A percentile compares a stretch with the other conserved stretches of the same genome.
Conservation (phyloP, 192 early-diverging fungal species). For the Jimgerdemannia flammicorona region DNA sequence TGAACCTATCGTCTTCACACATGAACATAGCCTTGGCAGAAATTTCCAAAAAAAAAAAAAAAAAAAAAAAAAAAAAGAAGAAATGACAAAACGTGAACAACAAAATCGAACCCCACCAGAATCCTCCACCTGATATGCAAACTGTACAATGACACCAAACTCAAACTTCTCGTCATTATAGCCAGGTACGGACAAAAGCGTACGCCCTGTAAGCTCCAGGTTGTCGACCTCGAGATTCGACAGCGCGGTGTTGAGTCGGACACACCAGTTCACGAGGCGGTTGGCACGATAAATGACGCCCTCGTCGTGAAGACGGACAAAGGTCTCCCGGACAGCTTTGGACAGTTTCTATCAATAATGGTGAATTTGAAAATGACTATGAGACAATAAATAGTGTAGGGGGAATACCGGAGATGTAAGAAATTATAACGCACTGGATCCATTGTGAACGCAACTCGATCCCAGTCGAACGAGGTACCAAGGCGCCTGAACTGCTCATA, state of each 20-base stretch:
- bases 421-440: constrained; percentile 50
- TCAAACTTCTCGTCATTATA: constrained; percentile 96
- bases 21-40: no score
- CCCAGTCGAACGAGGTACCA: constrained; percentile 93
- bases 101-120: constrained; percentile 19
- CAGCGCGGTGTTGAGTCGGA: constrained; percentile 89
- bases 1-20: no score
- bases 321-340: constrained; percentile 89
- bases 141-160: constrained; percentile 96
- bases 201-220: constrained; percentile 82
- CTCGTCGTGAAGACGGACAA: constrained; percentile 91
- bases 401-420: not conserved
- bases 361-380: not conserved
- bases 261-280: constrained; percentile 98
- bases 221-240: constrained; percentile 98
- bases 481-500: constrained; percentile 86
- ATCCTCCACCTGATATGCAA: constrained; percentile 89
- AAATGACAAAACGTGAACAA: no score
- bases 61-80: constrained; percentile 8
- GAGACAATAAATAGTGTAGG: not conserved
- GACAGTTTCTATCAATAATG: constrained; percentile 46
- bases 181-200: constrained; percentile 84
- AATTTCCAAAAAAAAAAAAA: not conserved
- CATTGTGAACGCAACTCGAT: constrained; percentile 88
- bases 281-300: constrained; percentile 96